These are phyloP conservation scores for Tulasnella calospora DNA, from an alignment of 768 basidiomycete species.

Conservation along the genomic window DNA sequence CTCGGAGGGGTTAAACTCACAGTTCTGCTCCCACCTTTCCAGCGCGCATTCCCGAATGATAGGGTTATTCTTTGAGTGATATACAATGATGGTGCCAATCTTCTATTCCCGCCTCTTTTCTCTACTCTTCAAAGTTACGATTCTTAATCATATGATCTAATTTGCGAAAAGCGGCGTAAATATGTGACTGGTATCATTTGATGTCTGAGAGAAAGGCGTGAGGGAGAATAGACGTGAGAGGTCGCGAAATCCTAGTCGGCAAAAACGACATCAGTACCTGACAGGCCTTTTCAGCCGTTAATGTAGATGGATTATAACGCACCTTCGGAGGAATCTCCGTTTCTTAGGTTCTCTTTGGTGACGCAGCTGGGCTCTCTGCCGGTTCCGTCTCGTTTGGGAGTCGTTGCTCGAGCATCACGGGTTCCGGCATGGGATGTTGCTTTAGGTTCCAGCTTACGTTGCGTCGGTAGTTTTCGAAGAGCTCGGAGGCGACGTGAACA, in stretches of 20 bases:
- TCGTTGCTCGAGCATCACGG: slow-evolving; percentile 20
- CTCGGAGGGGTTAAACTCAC: neutral
- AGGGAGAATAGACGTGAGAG: neutral
- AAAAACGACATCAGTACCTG: neutral
- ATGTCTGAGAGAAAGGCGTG: neutral
- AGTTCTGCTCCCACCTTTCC: neutral
- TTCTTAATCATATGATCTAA: neutral
- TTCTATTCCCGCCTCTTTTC: neutral
- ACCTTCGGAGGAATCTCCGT: neutral
- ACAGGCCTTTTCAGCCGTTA: too few relatives aligned
- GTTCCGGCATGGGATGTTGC: slow-evolving; percentile 38
- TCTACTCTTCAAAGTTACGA: neutral
- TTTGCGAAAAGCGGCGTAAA: neutral
- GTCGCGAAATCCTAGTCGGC: neutral
- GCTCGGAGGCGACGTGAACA: slow-evolving; percentile 74
- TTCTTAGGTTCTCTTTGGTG: neutral
- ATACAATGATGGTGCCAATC: neutral
- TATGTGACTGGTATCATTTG: neutral
- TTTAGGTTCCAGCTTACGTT: slow-evolving; percentile 92
- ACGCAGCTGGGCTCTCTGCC: neutral
- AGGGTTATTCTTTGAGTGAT: neutral
- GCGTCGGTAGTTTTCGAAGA: slow-evolving; percentile 81
- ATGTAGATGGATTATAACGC: neutral
- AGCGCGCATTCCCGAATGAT: neutral
- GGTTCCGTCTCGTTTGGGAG: neutral